Base-by-base conservation (phyloP, 164 flowering plant species). In the Litsea cubeba region DNA sequence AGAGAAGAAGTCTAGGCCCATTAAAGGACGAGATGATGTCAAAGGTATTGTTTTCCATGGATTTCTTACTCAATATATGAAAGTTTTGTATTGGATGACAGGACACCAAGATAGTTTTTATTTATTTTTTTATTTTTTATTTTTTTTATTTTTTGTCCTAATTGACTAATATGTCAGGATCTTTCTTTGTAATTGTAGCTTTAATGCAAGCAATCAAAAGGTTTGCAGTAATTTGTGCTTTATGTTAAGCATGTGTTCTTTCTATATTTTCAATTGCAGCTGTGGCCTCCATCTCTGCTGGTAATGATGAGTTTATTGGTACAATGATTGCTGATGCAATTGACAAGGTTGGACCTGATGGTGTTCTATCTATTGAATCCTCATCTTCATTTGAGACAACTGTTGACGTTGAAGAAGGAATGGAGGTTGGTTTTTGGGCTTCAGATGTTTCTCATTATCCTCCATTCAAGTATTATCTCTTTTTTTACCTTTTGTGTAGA, bases 291-390 rank as follows among this genome's bases (percentile, higher is more conserved):
- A 92, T 95, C 54, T 95, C 99, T 85, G 88, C 99, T 78, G 98
- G 99, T 7, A 95, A 95, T 80, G 97, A 95, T 75, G 99, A 95
- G 71, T 75, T 79, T 24, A 86, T 95, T 78, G 99, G 99, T 40
- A 72, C 88, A 12, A 95, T 95, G 99, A 85, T 95, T 77, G 99
- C 99, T 76, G 99, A 95, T 85, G 99, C 99, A 7, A 92, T 95
- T 78, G 97, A 93, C 79, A 95, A 95, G 75, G 99, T 95, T 73
- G 99, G 99, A 4, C 94, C 99, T 69, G 99, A 95, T 85, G 99
- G 99, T 71, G 99, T 95, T 58, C 82, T 95, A 67, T 95, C 99
- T 8, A 95, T 95, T 79, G 99, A 95, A 82, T 95, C 99, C 35
- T 95, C 99, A 26, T 92, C 99, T 6, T 95, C 99, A 20, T 95